Evolutionary conservation across 257 asterid genomes (phyloP), one percentile per base, ranked within the genome.

Genomic region (Osmanthus fragrans): DNA sequence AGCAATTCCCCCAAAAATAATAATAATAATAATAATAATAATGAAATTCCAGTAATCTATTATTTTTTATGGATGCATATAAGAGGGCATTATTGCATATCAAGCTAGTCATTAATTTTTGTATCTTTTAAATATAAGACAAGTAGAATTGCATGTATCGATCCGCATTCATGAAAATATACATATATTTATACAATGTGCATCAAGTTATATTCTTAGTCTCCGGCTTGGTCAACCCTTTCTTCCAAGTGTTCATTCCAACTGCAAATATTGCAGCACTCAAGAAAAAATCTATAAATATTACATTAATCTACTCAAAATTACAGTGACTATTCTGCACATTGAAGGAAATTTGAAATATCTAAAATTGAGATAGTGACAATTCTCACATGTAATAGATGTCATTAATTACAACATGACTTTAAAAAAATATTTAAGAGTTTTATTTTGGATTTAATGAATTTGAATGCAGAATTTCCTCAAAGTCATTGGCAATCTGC

Each of bases 341-440:
- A 79, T 64, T 64, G 54, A 64, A 73, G 42, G 63, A 39, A 65
- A 47, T 45, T 66, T 33, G n/a, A 30, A 58, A 9, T 4, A 49
- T 64, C 19, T 73, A 19, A n/a, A 4, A 7, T 33, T 16, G 58
- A 34, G 79, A 49, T 79, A 36, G 7, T 70, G 18, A 27, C 40
- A 79, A 66, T 73, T 16, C 42, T 42, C 42, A 63, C 69, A 2
- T 65, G 69, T 37, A 33, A 70, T 7, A 72, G 10, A 33, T 8
- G 13, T 54, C 71, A 73, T 67, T 79, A 32, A 73, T 68, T 34
- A 73, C 75, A 13, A 2, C 54, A 72, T 78, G 77, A 58, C 78
- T 72, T 47, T 5, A 2, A 16, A 32, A n/a, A 78, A 33, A 72
- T 19, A 58, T 19, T 32, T 45, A 58, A 69, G 47, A 71, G 49